Base-by-base conservation (phyloP, 805 yeast genomes). In the Saccharomycopsis sp. region DNA sequence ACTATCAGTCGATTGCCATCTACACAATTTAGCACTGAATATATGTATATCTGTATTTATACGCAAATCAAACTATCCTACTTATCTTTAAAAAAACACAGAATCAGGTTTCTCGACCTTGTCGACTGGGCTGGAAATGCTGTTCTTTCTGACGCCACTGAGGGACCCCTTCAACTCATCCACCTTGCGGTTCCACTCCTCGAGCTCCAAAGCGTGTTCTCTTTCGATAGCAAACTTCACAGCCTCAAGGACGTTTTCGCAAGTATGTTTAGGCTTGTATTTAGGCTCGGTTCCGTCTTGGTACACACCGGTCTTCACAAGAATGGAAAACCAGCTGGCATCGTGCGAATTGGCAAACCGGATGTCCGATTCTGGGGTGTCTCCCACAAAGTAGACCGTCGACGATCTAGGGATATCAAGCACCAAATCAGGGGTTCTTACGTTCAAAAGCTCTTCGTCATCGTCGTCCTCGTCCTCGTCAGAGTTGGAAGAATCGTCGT, bases 271-370 rank as follows among this genome's bases (percentile, higher is more conserved):
- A 59, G 96, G 96, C 68, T 80, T 78, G 70, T 89, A 87, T 66
- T 84, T 85, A 20, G 96, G 96, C 20, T 71, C 79, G 7, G 92
- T 83, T 20, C 92, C 91, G 51, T 80, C 89, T 71, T 87, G 84
- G 71, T 87, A 88, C 58, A 88, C 96, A 69, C 96, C 96, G 44
- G 96, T 88, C 71, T 88, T 85, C 46, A 88, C 96, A 66, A 88
- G 76, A 59, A 89, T 88, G 24, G 95, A 87, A 71, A 79, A 83
- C 96, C 96, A 88, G 34, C 90, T 82, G 60, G 81, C 81, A 68
- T 88, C 94, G 71, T 87, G 92, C 18, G 91, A 84, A 73, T 88
- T 88, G 56, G 95, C 95, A 73, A 89, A 89, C 70, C 94, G 77
- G 62, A 88, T 88, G 70, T 88, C 96, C 4, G 91, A 85, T 72